A percentile compares a stretch with the other conserved stretches of the same genome.
These are phyloP conservation scores for Paramecium primaurelia DNA, from an alignment of 73 alveolate species.

Conservation along the genomic window DNA sequence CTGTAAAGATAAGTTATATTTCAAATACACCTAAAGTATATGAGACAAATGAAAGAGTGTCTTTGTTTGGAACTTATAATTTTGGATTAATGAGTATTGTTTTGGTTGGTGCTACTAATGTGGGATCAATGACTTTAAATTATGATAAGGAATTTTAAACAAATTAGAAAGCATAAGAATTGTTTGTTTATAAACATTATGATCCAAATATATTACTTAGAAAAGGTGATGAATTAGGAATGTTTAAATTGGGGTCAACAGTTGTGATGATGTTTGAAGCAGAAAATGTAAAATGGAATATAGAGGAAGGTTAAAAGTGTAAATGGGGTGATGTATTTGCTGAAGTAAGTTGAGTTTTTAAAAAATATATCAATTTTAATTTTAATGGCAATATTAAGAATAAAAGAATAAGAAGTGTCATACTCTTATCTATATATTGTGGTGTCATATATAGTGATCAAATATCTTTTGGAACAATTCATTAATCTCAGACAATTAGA, in stretches of 20 bases:
- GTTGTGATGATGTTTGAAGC: slow-evolving; percentile 67
- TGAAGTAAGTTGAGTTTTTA: slow-evolving; percentile 40
- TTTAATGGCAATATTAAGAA: background rate
- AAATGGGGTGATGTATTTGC: slow-evolving; percentile 64
- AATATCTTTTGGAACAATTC: slow-evolving; percentile 31
- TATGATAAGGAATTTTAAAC: slow-evolving; percentile 62
- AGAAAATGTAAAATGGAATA: slow-evolving; percentile 54
- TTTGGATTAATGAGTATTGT: slow-evolving; percentile 62
- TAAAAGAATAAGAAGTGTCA: background rate
- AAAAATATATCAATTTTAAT: background rate
- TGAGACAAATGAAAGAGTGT: slow-evolving; percentile 69
- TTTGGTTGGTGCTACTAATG: slow-evolving; percentile 70
- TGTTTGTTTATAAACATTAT: slow-evolving; percentile 10
- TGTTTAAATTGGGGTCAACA: slow-evolving; percentile 70
- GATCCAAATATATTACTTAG: slow-evolving; percentile 29
- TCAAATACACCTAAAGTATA: slow-evolving; percentile 24
- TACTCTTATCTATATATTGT: background rate
- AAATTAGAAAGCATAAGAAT: background rate
- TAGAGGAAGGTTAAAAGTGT: slow-evolving; percentile 71
- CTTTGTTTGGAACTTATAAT: slow-evolving; percentile 61
- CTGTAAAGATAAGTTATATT: slow-evolving; percentile 64
- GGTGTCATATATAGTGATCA: background rate
- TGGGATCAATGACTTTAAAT: slow-evolving; percentile 67
- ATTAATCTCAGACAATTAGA: background rate
- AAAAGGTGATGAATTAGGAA: slow-evolving; percentile 72